These are phyloP conservation scores for Colletotrichum sp. DNA, from an alignment of 2,329 filamentous ascomycete genomes.

Conservation along the genomic window DNA sequence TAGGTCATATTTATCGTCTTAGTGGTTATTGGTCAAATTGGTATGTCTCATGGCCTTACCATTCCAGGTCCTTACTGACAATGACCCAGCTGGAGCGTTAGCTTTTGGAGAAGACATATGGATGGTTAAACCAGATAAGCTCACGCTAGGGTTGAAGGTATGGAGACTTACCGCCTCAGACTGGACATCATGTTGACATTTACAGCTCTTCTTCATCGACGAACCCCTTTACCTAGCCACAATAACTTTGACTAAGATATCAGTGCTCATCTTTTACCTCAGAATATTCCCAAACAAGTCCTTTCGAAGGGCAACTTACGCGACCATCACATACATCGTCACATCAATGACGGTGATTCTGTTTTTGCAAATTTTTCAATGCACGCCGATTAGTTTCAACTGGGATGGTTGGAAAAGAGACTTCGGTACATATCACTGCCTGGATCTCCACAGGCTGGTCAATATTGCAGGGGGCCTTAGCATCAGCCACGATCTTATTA, in stretches of 20 bases:
- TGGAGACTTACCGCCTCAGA: too few species aligned
- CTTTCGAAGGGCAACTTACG: constrained; percentile 31
- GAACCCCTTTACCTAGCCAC: constrained; percentile 36
- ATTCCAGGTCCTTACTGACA: neutral
- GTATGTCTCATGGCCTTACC: constrained; percentile 22
- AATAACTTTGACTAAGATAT: constrained; percentile 34
- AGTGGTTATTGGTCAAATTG: constrained; percentile 33
- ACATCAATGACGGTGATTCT: constrained; percentile 30
- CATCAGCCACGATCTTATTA: constrained; percentile 39
- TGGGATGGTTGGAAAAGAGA: constrained; percentile 38
- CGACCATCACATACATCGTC: constrained; percentile 28
- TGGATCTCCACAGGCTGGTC: constrained; percentile 35
- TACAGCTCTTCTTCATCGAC: constrained; percentile 31
- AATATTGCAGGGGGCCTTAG: constrained; percentile 33
- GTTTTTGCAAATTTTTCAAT: constrained; percentile 40
- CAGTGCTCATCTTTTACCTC: constrained; percentile 36
- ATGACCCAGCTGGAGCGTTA: constrained; percentile 23
- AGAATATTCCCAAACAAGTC: constrained; percentile 32
- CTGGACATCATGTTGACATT: neutral
- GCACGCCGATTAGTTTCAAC: constrained; percentile 33
- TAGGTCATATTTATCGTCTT: constrained; percentile 34
- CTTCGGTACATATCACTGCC: constrained; percentile 28
- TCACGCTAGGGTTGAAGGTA: constrained; percentile 36
- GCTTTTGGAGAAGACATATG: constrained; percentile 44
- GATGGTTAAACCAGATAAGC: constrained; percentile 30